These are phyloP conservation scores for Macrocybe gigantea DNA, from an alignment of 768 basidiomycete genomes.

Conservation along the genomic window DNA sequence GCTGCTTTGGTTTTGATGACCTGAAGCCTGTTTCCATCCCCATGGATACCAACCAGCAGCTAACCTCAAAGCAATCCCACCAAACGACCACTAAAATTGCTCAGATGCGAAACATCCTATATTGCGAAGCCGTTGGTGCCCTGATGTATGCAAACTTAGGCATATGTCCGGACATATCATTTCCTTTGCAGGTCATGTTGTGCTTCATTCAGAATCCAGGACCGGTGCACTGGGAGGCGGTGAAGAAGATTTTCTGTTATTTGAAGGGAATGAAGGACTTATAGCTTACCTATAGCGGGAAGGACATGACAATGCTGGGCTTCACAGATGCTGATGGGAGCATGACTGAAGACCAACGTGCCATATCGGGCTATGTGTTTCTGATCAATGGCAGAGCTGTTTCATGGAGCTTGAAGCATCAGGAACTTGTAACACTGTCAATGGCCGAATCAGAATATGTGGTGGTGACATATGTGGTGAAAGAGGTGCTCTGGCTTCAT, in stretches of 20 bases:
- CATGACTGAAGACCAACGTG: conserved; percentile 15
- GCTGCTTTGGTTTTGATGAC: conserved; percentile 7
- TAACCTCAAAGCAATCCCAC: conserved; percentile 2
- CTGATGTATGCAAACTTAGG: conserved; percentile 5
- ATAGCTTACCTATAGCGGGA: conserved; percentile 16
- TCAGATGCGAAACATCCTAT: conserved; percentile 1
- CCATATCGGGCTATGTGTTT: conserved; percentile 27
- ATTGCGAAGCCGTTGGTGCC: conserved; percentile 3
- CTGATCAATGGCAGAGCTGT: conserved; percentile 21
- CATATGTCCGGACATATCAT: conserved; percentile 8
- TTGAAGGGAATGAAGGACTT: conserved; percentile 21
- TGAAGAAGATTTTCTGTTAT: conserved; percentile 32
- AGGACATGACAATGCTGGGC: conserved; percentile 12
- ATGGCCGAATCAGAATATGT: conserved; percentile 17
- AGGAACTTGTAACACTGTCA: conserved; percentile 20
- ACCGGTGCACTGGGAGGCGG: conserved; percentile 29
- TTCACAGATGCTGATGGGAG: conserved; percentile 17
- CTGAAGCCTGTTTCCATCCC: conserved; percentile 7
- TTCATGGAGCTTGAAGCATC: conserved; percentile 26
- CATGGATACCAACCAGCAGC: background rate
- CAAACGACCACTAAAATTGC: background rate
- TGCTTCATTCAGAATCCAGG: conserved; percentile 3
- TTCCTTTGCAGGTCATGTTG: conserved; percentile 1
- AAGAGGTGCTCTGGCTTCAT: conserved; percentile 13
- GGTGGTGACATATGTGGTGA: conserved; percentile 3